These are phyloP conservation scores for Hydrangea macrophylla DNA, from an alignment of 148 eudicot species.

Conservation along the genomic window DNA sequence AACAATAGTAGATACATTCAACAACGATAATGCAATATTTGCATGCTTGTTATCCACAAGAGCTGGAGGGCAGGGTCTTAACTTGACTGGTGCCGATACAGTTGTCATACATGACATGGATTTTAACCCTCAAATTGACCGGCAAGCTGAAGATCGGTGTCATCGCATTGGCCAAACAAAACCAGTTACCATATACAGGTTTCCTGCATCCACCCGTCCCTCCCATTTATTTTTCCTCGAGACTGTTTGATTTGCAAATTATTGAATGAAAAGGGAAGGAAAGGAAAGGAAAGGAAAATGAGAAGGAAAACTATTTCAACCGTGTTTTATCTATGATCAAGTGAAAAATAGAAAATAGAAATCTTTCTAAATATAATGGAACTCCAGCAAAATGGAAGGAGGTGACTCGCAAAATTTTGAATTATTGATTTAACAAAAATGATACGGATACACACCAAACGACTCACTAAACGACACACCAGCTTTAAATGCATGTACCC, in stretches of 20 bases:
- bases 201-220: not conserved
- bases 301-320: too few relatives aligned
- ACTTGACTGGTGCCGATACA: conserved; percentile 94
- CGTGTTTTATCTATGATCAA: too few relatives aligned
- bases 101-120: conserved; percentile 98
- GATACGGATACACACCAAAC: too few relatives aligned
- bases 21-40: conserved; percentile 72
- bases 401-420: too few relatives aligned
- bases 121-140: conserved; percentile 97
- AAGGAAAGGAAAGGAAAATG: too few relatives aligned
- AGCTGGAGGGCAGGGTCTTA: conserved; percentile 98
- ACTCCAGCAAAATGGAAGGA: too few relatives aligned
- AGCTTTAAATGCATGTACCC: too few relatives aligned
- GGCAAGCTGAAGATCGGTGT: conserved; percentile 97
- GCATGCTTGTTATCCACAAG: conserved; percentile 97
- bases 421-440: too few relatives aligned
- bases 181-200: conserved; percentile 89
- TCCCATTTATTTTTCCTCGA: not conserved
- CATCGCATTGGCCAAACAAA: conserved; percentile 97
- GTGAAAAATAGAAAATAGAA: too few relatives aligned
- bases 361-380: too few relatives aligned
- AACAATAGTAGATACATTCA: conserved; percentile 79
- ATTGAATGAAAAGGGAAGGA: too few relatives aligned
- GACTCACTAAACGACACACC: too few relatives aligned
- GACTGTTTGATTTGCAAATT: not conserved